Evolutionary conservation across 495 filamentous ascomycete species (phyloP), one percentile per base, ranked within the genome.

Genomic region (Neurospora sp.): DNA sequence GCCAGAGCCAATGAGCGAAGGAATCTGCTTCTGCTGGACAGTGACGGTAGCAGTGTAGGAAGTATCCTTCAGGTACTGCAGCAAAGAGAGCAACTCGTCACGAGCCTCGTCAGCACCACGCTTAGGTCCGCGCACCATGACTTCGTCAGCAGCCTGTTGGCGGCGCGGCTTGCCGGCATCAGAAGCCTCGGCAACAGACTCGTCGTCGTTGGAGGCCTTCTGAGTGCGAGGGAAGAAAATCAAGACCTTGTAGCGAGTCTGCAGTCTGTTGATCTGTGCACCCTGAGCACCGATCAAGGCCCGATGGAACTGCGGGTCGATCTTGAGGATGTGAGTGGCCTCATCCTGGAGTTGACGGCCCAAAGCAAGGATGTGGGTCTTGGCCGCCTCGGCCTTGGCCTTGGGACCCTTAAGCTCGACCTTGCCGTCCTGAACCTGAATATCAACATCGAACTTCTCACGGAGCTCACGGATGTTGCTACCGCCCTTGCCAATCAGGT

Each of bases 381-480:
- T 94, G 74, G 92, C 92, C 37, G 89, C 91, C 78, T 97, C 93
- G 9, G 94, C 93, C 84, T 89, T 88, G 44, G 86, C 86, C 77
- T 86, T 85, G 39, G 88, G 86, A 46, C 88, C 89, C 74, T 86
- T 89, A 14, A 90, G 82, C 72, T 87, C 85, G n/a, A 89, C 87
- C 73, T 85, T 85, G 31, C 89, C 88, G 72, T 90, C 86, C 61
- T 97, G 92, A 41, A 98, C 89, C 78, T 96, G 92, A 76, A 99
- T 98, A 61, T 98, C 96, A 40, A 99, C 96, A 79, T 98, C 96
- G 76, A 96, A 97, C 79, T 96, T 93, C 40, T 98, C 96, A 20
- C 94, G 92, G n/a, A 97, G 85, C 78, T 96, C 94, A 73, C 93
- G 93, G 82, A 98, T 96, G 81, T 95, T 95, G 82, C 94, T 94